Conservation (phyloP, 2,329 filamentous ascomycete genomes). For the Talaromyces sp. region DNA sequence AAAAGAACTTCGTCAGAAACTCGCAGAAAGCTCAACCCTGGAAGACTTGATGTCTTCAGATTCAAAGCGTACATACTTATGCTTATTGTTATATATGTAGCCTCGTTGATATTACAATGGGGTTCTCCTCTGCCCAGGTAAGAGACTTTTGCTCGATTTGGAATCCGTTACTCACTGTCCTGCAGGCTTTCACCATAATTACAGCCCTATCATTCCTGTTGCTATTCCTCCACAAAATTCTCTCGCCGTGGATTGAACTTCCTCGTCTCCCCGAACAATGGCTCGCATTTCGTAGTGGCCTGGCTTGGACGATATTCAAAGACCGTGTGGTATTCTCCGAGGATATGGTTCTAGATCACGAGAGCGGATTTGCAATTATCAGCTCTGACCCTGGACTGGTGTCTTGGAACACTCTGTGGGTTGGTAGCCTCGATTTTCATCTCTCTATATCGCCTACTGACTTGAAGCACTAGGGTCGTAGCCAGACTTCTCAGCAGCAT, state of each 20-base stretch:
- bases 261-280: constrained; percentile 20
- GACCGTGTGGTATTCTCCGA: constrained; percentile 19
- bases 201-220: constrained; percentile 5
- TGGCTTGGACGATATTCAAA: constrained; percentile 20
- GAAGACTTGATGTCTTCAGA: neutral
- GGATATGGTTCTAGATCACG: constrained; percentile 19
- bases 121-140: constrained; percentile 15
- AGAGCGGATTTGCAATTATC: constrained; percentile 21
- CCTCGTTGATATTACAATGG: constrained; percentile 5
- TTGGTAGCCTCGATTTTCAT: neutral
- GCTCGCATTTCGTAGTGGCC: constrained; percentile 20
- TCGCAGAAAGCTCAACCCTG: neutral
- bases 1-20: neutral
- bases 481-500: constrained; percentile 12
- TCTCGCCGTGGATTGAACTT: constrained; percentile 17
- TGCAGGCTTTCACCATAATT: constrained; percentile 14
- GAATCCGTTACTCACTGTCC: neutral
- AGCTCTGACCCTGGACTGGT: constrained; percentile 19
- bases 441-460: neutral
- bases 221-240: constrained; percentile 14
- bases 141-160: neutral
- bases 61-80: neutral
- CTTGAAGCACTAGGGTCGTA: constrained; percentile 11
- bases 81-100: constrained; percentile 13
- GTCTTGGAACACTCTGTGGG: constrained; percentile 20